Percentiles rank a stretch among this genome's conserved stretches.
Evolutionary conservation across 2,329 filamentous ascomycete genomes (phyloP).

Genomic region (Myriangium duriaei): DNA sequence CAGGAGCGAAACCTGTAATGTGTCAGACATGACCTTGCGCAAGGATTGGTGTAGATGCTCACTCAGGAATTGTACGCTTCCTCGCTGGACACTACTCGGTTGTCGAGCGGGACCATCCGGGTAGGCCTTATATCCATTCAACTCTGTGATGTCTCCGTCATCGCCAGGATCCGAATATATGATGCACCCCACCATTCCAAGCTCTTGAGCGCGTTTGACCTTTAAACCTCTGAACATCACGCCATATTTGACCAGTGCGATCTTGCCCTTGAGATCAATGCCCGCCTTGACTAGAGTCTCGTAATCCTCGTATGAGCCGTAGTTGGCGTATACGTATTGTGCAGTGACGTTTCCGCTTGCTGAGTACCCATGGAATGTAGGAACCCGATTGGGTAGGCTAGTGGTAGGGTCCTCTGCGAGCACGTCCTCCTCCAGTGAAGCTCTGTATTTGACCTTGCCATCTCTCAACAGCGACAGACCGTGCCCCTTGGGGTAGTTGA

Average conservation of each 20-base stretch:
- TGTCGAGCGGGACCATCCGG: conserved; percentile 76
- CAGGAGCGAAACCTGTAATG: conserved; percentile 42
- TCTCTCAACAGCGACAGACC: conserved; percentile 32
- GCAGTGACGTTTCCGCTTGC: conserved; percentile 85
- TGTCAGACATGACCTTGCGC: conserved; percentile 5
- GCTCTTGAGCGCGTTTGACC: conserved; percentile 79
- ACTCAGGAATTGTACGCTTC: conserved; percentile 57
- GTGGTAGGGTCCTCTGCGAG: conserved; percentile 73
- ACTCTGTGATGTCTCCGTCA: conserved; percentile 68
- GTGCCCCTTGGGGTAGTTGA: conserved; percentile 39
- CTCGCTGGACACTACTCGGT: conserved; percentile 79
- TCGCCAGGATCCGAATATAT: conserved; percentile 85
- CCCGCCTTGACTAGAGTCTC: conserved; percentile 68
- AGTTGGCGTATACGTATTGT: conserved; percentile 79
- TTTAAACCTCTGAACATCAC: conserved; percentile 81
- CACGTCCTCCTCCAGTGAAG: conserved; percentile 71
- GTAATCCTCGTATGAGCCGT: conserved; percentile 75
- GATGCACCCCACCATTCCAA: conserved; percentile 75
- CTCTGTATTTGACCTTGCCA: conserved; percentile 30
- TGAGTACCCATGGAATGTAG: conserved; percentile 86
- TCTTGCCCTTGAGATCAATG: conserved; percentile 67
- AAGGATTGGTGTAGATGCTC: conserved; percentile 12
- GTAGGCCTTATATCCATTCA: conserved; percentile 67
- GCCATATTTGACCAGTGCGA: conserved; percentile 78
- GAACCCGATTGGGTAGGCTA: conserved; percentile 15